Evolutionary conservation across 2,329 filamentous ascomycete species (phyloP).

Genomic region (Penicillium nordicum): DNA sequence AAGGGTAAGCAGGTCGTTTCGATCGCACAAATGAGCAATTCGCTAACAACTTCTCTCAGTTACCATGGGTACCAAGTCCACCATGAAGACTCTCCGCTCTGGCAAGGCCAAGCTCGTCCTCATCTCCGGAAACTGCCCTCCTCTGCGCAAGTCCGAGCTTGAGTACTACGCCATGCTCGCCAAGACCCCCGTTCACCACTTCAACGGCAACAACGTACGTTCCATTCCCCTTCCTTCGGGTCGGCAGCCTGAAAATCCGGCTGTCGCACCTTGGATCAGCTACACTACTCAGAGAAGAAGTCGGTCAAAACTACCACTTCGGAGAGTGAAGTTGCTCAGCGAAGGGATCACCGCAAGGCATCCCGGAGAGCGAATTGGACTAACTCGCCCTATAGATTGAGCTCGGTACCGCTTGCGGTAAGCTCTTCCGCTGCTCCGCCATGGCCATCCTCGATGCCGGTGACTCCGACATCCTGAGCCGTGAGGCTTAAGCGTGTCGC

Average conservation of each 20-base stretch:
- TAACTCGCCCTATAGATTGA: conserved; percentile 69
- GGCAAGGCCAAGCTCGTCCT: conserved; percentile 99
- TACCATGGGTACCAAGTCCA: conserved; percentile 86
- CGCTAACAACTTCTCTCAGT: conserved; percentile 45
- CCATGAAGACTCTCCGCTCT: conserved; percentile 82
- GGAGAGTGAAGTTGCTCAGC: conserved; percentile 31
- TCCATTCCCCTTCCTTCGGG: conserved; percentile 9
- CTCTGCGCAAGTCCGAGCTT: conserved; percentile 95
- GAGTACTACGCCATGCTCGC: conserved; percentile 92
- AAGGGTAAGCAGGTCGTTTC: conserved; percentile 28
- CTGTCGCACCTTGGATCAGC: conserved; percentile 22
- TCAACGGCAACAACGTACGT: conserved; percentile 98
- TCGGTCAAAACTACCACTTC: conserved; percentile 18
- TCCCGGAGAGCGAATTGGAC: conserved; percentile 27
- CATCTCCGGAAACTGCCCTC: conserved; percentile 93
- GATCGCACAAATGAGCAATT: background rate
- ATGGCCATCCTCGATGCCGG: conserved; percentile 96
- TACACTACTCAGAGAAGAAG: conserved; percentile 29
- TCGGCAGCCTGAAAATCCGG: conserved; percentile 11
- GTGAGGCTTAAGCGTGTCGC: conserved; percentile 18
- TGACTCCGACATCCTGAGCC: conserved; percentile 87
- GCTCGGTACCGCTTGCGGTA: conserved; percentile 96
- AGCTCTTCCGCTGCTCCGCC: conserved; percentile 97
- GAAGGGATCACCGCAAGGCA: conserved; percentile 22
- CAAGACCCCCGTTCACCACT: conserved; percentile 97